Conservation (phyloP, 2,329 filamentous ascomycete species). For the Penicillium sp. region DNA sequence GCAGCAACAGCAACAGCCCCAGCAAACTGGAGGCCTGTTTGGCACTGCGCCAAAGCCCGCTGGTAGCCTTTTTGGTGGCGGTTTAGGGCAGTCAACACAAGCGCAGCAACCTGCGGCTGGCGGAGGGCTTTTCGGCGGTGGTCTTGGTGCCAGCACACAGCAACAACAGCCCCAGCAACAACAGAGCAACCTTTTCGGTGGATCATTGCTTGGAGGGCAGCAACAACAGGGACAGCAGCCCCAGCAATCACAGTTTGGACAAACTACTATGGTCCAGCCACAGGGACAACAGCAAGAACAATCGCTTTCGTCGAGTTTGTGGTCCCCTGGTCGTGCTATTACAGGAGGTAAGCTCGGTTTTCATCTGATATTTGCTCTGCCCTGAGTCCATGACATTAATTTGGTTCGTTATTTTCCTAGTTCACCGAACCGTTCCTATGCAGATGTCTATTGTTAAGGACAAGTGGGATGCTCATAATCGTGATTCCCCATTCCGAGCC, state of each 20-base stretch:
- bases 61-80: conserved; percentile 31
- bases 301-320: conserved; percentile 39
- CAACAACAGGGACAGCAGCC: conserved; percentile 22
- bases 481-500: conserved; percentile 56
- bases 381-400: not conserved
- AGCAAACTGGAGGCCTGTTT: conserved; percentile 34
- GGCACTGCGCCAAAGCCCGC: conserved; percentile 6
- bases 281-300: conserved; percentile 23
- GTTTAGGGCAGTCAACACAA: conserved; percentile 26
- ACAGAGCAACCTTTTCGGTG: conserved; percentile 22
- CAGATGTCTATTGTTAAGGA: conserved; percentile 61
- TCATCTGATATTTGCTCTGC: not conserved
- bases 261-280: conserved; percentile 38
- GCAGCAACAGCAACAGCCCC: conserved; percentile 14
- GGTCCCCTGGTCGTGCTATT: conserved; percentile 46
- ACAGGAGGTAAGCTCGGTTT: conserved; percentile 37
- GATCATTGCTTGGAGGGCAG: conserved; percentile 11
- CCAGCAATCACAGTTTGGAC: conserved; percentile 44
- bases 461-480: conserved; percentile 60
- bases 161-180: conserved; percentile 27
- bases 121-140: not conserved
- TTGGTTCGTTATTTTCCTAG: conserved; percentile 28
- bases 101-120: conserved; percentile 8
- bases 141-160: conserved; percentile 8
- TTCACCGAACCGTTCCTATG: conserved; percentile 61